Evolutionary conservation across 352 stramenopile genomes (phyloP).

Genomic region (Phytophthora melonis): DNA sequence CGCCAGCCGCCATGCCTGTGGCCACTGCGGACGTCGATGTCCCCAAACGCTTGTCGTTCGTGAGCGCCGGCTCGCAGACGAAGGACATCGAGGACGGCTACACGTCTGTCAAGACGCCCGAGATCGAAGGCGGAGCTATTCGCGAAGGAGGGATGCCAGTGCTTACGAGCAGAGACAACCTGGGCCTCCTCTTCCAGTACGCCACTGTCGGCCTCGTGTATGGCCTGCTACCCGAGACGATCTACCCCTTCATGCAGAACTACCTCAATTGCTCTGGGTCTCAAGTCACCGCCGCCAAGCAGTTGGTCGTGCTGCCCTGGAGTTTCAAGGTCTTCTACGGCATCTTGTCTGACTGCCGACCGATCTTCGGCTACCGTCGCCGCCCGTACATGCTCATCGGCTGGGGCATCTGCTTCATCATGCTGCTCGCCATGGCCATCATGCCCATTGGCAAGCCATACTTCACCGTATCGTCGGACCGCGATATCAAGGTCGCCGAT

Average conservation of each 20-base stretch:
- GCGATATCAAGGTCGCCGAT: conserved; percentile 12
- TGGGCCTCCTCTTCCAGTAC: conserved; percentile 65
- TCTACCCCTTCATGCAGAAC: conserved; percentile 37
- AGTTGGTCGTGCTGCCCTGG: conserved; percentile 66
- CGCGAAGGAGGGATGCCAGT: conserved; percentile 43
- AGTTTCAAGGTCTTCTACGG: conserved; percentile 11
- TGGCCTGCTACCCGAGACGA: conserved; percentile 47
- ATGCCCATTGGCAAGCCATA: neutral
- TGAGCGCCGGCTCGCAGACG: neutral
- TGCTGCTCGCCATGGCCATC: conserved; percentile 37
- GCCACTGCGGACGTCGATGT: neutral
- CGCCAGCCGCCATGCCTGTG: conserved; percentile 3
- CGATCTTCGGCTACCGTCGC: conserved; percentile 48
- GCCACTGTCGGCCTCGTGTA: conserved; percentile 57
- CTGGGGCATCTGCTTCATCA: conserved; percentile 18
- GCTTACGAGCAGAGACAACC: conserved; percentile 38
- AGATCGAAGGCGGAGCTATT: conserved; percentile 41
- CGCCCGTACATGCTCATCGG: conserved; percentile 47
- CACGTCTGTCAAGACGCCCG: conserved; percentile 37
- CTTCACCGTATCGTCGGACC: conserved; percentile 1
- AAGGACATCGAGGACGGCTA: conserved; percentile 27
- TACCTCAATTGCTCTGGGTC: neutral
- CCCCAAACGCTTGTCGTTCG: neutral
- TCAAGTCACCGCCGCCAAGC: neutral
- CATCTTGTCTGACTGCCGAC: conserved; percentile 64